Evolutionary conservation across 2,329 filamentous ascomycete species (phyloP).

Genomic region (Phyllachora maydis): DNA sequence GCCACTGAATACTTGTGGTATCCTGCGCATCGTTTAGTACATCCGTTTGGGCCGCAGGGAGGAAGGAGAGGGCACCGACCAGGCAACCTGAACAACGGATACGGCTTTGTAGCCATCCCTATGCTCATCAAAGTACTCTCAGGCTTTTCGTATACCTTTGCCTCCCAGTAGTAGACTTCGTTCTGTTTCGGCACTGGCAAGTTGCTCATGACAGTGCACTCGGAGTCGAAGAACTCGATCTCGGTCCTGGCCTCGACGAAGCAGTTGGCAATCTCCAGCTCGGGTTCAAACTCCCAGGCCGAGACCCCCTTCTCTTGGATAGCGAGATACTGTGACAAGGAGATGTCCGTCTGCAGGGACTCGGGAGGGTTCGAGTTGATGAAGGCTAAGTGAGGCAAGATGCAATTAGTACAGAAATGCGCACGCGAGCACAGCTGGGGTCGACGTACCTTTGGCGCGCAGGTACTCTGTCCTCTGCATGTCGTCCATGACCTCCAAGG

Average conservation of each 20-base stretch:
- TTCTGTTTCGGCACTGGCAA: slow-evolving; percentile 95
- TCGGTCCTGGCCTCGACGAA: slow-evolving; percentile 94
- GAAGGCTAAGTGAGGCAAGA: slow-evolving; percentile 41
- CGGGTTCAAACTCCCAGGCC: slow-evolving; percentile 98
- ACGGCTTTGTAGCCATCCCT: slow-evolving; percentile 91
- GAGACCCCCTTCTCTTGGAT: slow-evolving; percentile 99
- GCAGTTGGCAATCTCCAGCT: slow-evolving; percentile 94
- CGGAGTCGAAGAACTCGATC: slow-evolving; percentile 96
- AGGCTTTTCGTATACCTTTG: slow-evolving; percentile 95
- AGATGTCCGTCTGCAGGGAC: slow-evolving; percentile 90
- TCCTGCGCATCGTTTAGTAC: slow-evolving; percentile 24
- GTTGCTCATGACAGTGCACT: slow-evolving; percentile 94
- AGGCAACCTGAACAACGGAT: slow-evolving; percentile 82
- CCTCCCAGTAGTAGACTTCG: slow-evolving; percentile 98
- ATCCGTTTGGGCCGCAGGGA: slow-evolving; percentile 1
- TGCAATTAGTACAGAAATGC: neutral
- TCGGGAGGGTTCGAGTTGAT: slow-evolving; percentile 88
- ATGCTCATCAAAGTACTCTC: slow-evolving; percentile 74
- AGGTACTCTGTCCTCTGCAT: slow-evolving; percentile 77
- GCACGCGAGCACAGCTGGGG: slow-evolving; percentile 1
- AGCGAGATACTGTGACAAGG: slow-evolving; percentile 86
- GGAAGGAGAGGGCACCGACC: slow-evolving; percentile 31
- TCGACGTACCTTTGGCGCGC: slow-evolving; percentile 66
- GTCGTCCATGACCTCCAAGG: slow-evolving; percentile 89
- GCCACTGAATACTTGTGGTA: slow-evolving; percentile 86